Conservation (phyloP, 306 rosid species). For the Gynostemma pentaphyllum region DNA sequence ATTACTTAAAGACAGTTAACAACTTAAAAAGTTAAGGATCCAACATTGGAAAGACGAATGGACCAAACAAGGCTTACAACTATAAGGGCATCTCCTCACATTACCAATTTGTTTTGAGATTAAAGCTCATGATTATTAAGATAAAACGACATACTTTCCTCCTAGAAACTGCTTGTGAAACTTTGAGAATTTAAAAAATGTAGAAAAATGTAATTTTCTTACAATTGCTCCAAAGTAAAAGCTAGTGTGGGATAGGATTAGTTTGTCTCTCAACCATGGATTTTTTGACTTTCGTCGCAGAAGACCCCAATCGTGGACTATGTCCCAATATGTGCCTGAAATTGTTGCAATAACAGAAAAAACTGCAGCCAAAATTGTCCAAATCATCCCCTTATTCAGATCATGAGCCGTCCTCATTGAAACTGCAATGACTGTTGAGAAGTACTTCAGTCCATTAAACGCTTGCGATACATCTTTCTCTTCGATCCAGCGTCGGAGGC, state of each 20-base stretch:
- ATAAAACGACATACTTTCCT: no score
- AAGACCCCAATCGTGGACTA: constrained; percentile 50
- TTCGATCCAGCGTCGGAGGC: constrained; percentile 36
- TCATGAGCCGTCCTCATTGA: constrained; percentile 33
- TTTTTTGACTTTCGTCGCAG: constrained; percentile 30
- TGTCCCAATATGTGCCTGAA: constrained; percentile 42
- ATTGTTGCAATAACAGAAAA: constrained; percentile 31
- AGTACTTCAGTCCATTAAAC: constrained; percentile 31
- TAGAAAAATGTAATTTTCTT: background rate
- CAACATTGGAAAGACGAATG: no score
- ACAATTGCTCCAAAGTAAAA: constrained; percentile 58
- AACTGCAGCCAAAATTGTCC: constrained; percentile 24
- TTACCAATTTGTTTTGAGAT: no score
- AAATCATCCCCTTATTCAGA: constrained; percentile 8
- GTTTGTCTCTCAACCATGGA: constrained; percentile 66
- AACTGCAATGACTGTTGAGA: constrained; percentile 34
- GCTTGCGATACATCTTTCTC: constrained; percentile 32
- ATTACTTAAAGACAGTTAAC: constrained; percentile 31
- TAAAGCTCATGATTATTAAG: no score
- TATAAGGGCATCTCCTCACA: background rate
- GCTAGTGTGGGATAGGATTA: constrained; percentile 26
- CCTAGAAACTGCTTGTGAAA: no score
- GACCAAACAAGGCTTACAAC: no score
- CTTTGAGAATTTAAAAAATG: no score
- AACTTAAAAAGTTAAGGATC: constrained; percentile 2